phyloP scores from a whole-genome alignment of 1,139 yeast genomes.

The Magnusiomyces suaveolens region DNA sequence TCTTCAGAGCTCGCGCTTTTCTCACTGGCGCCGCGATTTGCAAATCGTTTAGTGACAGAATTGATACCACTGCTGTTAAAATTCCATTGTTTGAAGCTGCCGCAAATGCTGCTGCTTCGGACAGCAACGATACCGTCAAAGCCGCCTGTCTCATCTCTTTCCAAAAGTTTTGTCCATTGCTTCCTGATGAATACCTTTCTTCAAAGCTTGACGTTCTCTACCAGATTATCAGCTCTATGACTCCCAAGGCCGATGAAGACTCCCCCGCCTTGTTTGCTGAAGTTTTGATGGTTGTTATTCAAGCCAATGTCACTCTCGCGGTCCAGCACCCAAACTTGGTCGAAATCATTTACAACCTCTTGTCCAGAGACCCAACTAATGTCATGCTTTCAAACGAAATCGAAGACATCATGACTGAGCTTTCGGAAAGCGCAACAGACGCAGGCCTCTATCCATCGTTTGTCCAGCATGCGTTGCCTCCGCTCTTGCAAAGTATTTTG shows the following conservation, averaged over 20 bases:
- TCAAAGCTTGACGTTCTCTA: constrained; percentile 10
- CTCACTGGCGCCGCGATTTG: constrained; percentile 18
- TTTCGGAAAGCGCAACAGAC: constrained; percentile 42
- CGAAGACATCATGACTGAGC: constrained; percentile 52
- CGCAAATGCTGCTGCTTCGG: constrained; percentile 15
- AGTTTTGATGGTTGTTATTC: constrained; percentile 48
- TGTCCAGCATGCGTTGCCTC: constrained; percentile 47
- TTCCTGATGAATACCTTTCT: constrained; percentile 15
- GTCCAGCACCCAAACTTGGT: constrained; percentile 38
- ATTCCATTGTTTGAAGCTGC: constrained; percentile 17
- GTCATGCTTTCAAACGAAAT: constrained; percentile 50
- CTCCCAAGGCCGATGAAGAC: constrained; percentile 67
- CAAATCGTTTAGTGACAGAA: constrained; percentile 14
- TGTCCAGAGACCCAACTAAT: constrained; percentile 68
- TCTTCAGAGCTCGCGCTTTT: constrained; percentile 23
- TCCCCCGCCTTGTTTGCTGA: constrained; percentile 71
- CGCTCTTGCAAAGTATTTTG: constrained; percentile 36
- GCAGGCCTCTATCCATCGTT: constrained; percentile 34
- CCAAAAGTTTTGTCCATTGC: constrained; percentile 15
- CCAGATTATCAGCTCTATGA: constrained; percentile 37
- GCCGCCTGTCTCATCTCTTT: constrained; percentile 20
- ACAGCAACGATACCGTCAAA: constrained; percentile 18
- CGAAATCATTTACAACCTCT: constrained; percentile 50
- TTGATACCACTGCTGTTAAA: constrained; percentile 12
- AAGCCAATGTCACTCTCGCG: constrained; percentile 35